These are phyloP conservation scores for Suillus americanus DNA, from an alignment of 768 basidiomycete genomes.

Conservation along the genomic window DNA sequence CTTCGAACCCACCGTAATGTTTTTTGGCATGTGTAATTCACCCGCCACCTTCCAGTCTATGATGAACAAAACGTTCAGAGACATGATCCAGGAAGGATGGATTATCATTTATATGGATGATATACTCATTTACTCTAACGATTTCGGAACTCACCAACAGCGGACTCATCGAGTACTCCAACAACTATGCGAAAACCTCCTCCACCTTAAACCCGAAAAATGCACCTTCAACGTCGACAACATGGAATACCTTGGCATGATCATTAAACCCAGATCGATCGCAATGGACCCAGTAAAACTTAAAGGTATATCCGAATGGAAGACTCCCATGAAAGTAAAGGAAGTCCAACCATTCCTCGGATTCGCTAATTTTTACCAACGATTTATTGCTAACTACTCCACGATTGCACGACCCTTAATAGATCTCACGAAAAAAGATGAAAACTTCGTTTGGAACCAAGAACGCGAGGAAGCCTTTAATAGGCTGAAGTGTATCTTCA, in stretches of 20 bases:
- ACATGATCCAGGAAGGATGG: conserved; percentile 17
- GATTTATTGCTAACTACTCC: conserved; percentile 29
- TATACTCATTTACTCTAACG: conserved; percentile 21
- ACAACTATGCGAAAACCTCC: conserved; percentile 26
- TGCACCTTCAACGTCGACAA: neutral
- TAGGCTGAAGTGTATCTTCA: conserved; percentile 26
- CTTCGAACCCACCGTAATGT: neutral
- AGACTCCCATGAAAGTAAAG: neutral
- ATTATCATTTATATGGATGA: conserved; percentile 29
- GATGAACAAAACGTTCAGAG: conserved; percentile 24
- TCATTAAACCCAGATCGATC: neutral
- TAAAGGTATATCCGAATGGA: neutral
- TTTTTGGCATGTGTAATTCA: conserved; percentile 16
- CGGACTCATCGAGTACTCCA: conserved; percentile 24
- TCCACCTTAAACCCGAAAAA: conserved; percentile 29
- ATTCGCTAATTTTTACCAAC: conserved; percentile 31
- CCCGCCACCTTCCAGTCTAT: conserved; percentile 23
- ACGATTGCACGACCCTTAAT: conserved; percentile 22
- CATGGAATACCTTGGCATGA: neutral
- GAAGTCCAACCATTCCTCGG: conserved; percentile 21
- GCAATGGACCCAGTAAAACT: neutral
- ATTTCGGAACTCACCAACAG: conserved; percentile 10
- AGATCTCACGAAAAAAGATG: conserved; percentile 26
- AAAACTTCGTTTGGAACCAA: conserved; percentile 23
- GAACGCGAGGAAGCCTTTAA: conserved; percentile 26